These are phyloP conservation scores for Phytopythium vexans DNA, from an alignment of 352 stramenopile genomes.

Conservation along the genomic window DNA sequence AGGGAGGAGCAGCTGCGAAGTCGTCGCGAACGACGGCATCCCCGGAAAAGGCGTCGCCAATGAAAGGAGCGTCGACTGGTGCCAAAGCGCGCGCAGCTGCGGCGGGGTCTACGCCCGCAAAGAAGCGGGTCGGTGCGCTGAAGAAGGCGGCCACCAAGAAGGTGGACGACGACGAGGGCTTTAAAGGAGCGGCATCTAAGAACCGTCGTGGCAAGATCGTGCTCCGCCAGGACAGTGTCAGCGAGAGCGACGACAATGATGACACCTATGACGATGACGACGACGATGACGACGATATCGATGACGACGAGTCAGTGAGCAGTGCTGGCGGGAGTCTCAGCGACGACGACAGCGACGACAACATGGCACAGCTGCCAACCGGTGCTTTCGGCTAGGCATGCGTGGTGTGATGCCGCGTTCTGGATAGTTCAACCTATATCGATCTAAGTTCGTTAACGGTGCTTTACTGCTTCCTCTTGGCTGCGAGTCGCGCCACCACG, in stretches of 20 bases:
- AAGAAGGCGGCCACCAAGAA: constrained; percentile 2
- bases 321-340: constrained; percentile 34
- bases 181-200: background rate
- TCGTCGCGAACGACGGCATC: background rate
- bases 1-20: background rate
- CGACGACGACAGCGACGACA: constrained; percentile 62
- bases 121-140: background rate
- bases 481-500: constrained; percentile 30
- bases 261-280: constrained; percentile 26
- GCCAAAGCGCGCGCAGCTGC: too few species aligned
- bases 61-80: too few species aligned
- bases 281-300: constrained; percentile 18
- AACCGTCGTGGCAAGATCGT: background rate
- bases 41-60: background rate
- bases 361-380: constrained; percentile 57
- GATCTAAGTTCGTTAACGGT: background rate
- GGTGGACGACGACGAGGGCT: constrained; percentile 4
- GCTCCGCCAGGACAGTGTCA: constrained; percentile 4
- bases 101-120: background rate
- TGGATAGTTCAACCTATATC: background rate
- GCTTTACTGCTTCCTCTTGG: background rate
- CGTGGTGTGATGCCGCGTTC: too few species aligned
- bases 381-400: constrained; percentile 45
- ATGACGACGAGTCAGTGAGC: constrained; percentile 35
- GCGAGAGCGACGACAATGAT: constrained; percentile 24